Percentiles rank a stretch among this genome's conserved stretches.
These are phyloP conservation scores for Trichophyton schoenleinii DNA, from an alignment of 2,329 filamentous ascomycete species.

Conservation along the genomic window DNA sequence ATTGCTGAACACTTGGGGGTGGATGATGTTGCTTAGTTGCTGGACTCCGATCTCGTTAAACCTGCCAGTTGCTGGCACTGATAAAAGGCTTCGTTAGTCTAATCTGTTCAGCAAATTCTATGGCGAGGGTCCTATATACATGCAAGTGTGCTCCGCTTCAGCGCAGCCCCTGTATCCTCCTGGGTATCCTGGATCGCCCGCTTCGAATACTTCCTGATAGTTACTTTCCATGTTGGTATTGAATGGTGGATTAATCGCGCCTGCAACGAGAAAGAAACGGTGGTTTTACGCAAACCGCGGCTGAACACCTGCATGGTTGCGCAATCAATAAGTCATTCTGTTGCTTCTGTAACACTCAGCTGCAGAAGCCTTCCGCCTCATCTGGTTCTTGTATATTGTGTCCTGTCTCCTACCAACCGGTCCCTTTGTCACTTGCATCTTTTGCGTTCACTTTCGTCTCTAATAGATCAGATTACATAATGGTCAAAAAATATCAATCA, in stretches of 20 bases:
- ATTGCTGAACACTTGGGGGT: constrained; percentile 66
- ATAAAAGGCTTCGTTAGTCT: background rate
- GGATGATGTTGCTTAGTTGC: constrained; percentile 74
- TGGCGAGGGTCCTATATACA: background rate
- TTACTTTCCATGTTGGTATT: background rate
- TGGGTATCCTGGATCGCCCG: background rate
- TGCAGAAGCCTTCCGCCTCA: background rate
- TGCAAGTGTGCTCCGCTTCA: background rate
- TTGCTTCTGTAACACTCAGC: background rate
- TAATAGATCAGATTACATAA: background rate
- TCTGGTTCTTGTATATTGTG: background rate
- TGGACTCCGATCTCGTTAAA: constrained; percentile 92
- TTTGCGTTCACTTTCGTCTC: background rate
- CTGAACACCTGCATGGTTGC: constrained; percentile 1
- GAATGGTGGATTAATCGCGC: background rate
- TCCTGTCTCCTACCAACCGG: background rate
- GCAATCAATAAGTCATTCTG: background rate
- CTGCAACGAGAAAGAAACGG: background rate
- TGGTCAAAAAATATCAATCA: background rate
- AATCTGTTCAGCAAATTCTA: background rate
- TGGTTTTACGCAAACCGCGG: background rate
- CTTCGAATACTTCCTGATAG: constrained; percentile 4
- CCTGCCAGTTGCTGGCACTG: constrained; percentile 45
- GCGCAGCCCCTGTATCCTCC: background rate
- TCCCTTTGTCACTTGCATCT: background rate